Conservation (phyloP, 2,329 filamentous ascomycete genomes). For the Ceratocystis huliohia region DNA sequence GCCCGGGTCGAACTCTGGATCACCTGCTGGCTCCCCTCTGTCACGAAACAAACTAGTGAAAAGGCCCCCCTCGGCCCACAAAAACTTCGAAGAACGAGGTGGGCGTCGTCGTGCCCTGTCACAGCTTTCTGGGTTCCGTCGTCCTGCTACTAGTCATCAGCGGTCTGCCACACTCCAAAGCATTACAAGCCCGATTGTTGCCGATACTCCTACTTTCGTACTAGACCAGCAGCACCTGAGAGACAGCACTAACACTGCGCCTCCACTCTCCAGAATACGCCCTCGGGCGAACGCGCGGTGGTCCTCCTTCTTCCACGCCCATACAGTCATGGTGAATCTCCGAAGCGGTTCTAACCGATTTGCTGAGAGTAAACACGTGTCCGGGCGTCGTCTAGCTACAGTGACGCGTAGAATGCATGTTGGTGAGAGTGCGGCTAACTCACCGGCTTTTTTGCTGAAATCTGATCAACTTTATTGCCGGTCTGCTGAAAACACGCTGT, state of each 20-base stretch:
- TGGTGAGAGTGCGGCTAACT: conserved; percentile 12
- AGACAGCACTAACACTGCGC: background rate
- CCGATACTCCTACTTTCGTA: conserved; percentile 11
- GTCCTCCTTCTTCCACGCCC: conserved; percentile 47
- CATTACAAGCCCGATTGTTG: background rate
- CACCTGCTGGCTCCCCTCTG: conserved; percentile 32
- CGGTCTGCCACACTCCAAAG: conserved; percentile 54
- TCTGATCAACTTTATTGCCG: conserved; percentile 16
- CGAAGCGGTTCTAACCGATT: conserved; percentile 31
- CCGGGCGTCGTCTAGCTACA: conserved; percentile 13
- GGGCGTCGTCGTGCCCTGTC: conserved; percentile 42
- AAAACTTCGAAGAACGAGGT: conserved; percentile 32
- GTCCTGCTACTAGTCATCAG: conserved; percentile 69
- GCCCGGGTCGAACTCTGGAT: conserved; percentile 20
- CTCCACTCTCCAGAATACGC: conserved; percentile 5
- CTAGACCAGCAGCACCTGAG: conserved; percentile 8
- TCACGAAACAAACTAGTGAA: conserved; percentile 69
- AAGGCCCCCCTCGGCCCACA: conserved; percentile 47
- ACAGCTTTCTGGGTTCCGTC: conserved; percentile 52
- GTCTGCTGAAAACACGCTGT: background rate
- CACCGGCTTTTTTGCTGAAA: conserved; percentile 17
- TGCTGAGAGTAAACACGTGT: conserved; percentile 10
- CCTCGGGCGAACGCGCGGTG: conserved; percentile 27
- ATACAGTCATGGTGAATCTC: conserved; percentile 26
- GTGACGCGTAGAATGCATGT: conserved; percentile 17